Conservation (phyloP, 192 early-diverging fungal genomes). For the Haplosporangium gracile region DNA sequence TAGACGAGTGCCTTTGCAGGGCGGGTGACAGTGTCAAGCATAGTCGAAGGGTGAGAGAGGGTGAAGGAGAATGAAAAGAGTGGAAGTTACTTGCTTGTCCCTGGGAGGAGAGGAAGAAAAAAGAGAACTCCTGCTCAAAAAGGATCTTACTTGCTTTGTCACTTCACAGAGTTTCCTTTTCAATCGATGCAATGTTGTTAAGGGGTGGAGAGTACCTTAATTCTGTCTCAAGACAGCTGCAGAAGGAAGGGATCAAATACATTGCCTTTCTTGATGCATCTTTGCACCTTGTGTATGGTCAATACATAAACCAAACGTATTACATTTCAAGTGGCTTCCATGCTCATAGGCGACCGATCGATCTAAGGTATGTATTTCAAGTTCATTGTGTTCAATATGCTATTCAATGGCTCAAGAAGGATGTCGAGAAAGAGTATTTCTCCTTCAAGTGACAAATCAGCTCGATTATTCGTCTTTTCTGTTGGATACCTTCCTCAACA, state of each 20-base stretch:
- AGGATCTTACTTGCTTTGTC: neutral
- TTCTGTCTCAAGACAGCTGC: neutral
- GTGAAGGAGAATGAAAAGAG: neutral
- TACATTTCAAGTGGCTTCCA: neutral
- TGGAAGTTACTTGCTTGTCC: neutral
- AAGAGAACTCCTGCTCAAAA: neutral
- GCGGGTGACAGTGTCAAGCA: conserved; percentile 51
- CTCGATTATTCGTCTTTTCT: no score
- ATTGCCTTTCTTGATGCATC: no score
- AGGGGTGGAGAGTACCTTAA: neutral
- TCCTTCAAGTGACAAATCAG: no score
- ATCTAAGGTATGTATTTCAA: neutral
- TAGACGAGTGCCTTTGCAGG: conserved; percentile 49
- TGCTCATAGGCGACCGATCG: neutral
- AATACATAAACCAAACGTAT: no score
- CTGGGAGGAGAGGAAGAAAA: neutral
- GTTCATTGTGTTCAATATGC: neutral
- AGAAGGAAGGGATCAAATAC: no score
- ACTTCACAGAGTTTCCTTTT: neutral
- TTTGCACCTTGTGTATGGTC: no score
- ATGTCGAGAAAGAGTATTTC: no score
- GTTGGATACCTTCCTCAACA: no score
- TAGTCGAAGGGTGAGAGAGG: neutral
- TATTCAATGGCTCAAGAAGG: neutral
- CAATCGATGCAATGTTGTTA: neutral